Evolutionary conservation across 2,329 filamentous ascomycete genomes (phyloP).

Genomic region (Dothistroma septosporum): DNA sequence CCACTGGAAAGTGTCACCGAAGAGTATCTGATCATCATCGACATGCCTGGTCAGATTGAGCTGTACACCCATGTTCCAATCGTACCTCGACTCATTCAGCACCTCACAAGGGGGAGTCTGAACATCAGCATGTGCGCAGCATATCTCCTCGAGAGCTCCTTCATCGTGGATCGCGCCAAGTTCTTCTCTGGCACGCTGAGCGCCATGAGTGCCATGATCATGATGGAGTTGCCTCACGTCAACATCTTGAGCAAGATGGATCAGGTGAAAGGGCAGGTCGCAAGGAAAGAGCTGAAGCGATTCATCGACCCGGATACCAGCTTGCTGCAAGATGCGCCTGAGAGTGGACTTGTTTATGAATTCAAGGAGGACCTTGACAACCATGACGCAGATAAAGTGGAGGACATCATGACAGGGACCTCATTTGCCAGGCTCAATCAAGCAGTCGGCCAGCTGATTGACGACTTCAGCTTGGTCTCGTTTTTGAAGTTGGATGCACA

Average conservation of each 20-base stretch:
- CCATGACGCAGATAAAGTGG: conserved; percentile 58
- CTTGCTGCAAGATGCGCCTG: conserved; percentile 74
- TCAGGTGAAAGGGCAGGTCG: conserved; percentile 82
- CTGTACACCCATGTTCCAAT: conserved; percentile 96
- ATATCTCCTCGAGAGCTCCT: conserved; percentile 92
- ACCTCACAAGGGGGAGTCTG: conserved; percentile 74
- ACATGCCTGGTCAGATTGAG: conserved; percentile 98
- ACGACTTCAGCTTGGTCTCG: conserved; percentile 97
- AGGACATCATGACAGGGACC: conserved; percentile 71
- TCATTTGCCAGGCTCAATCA: conserved; percentile 80
- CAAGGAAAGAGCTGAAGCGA: conserved; percentile 80
- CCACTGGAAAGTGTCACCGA: conserved; percentile 81
- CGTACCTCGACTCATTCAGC: conserved; percentile 75
- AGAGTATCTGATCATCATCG: conserved; percentile 95
- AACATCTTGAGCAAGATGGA: conserved; percentile 99
- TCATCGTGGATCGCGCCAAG: conserved; percentile 91
- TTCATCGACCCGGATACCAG: conserved; percentile 84
- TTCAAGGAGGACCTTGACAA: conserved; percentile 42
- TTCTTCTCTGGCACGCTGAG: conserved; percentile 94
- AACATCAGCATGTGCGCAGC: conserved; percentile 90
- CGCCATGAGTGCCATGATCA: conserved; percentile 98
- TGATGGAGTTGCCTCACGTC: conserved; percentile 94
- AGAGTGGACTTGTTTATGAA: conserved; percentile 45
- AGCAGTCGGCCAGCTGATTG: conserved; percentile 85
- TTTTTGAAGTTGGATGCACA: conserved; percentile 87